Base-by-base conservation (phyloP, 805 yeast genomes). In the Candida piceae region DNA sequence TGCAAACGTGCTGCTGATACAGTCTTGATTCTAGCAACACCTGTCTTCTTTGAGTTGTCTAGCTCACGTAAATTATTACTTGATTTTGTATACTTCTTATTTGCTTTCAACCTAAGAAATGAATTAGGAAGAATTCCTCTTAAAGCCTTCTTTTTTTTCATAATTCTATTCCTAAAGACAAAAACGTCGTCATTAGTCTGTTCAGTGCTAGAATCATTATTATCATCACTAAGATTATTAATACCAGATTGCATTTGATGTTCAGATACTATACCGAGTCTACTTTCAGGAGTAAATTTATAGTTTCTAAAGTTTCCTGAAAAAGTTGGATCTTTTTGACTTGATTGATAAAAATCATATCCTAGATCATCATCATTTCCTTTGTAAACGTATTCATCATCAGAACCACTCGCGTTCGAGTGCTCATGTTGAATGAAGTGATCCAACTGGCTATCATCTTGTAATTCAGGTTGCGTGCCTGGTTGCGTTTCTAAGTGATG, bases 111-210 rank as follows among this genome's bases (percentile, higher is more conserved):
- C 4, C 16, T 45, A 19, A 45, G 45, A 28, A 42, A 57, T 3
- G 62, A 57, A 15, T 40, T 38, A 1, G 62, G 61, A 5, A 56
- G 34, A 4, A 57, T 57, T 3, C 59, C 60, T 16, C 38, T 41
- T 17, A 57, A 29, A 1, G 55, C 52, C 3, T 37, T 52, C 4
- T 37, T 39, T 32, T 45, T 53, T 22, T 45, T 52, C 13, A 44
- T 23, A 10, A 43, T 35, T 26, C 42, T 35, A 16, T 49, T 48
- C 26, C 57, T 42, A 36, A 47, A 53, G 1, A 42, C 39, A 26
- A 52, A 41, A 15, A 42, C 43, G 9, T 45, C 45, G 4, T 47
- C 49, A 8, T 44, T 41, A 8, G 13, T 15, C 19, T 2, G 12
- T n/a, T n/a, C n/a, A n/a, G n/a, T n/a, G n/a, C n/a, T n/a, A n/a